Evolutionary conservation across 2,329 filamentous ascomycete genomes (phyloP).

Genomic region (Cladophialophora immunda): DNA sequence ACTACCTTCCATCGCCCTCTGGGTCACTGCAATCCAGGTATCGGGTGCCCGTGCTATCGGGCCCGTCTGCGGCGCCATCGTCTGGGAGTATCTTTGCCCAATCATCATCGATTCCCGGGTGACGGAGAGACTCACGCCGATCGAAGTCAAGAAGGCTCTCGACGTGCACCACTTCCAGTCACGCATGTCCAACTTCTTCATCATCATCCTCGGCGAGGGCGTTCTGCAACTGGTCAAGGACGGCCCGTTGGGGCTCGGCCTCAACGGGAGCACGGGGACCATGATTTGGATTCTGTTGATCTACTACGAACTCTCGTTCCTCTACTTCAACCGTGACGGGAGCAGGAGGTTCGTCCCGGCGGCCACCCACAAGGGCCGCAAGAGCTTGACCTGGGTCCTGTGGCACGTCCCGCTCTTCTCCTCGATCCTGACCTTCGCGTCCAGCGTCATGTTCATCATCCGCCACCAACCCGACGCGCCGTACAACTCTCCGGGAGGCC

Average conservation of each 20-base stretch:
- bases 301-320: slow-evolving; percentile 17
- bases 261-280: slow-evolving; percentile 54
- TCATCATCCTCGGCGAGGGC: slow-evolving; percentile 62
- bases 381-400: slow-evolving; percentile 10
- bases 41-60: slow-evolving; percentile 51
- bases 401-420: slow-evolving; percentile 19
- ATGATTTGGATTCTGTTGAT: slow-evolving; percentile 57
- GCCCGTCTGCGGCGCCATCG: slow-evolving; percentile 52
- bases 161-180: slow-evolving; percentile 61
- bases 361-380: neutral
- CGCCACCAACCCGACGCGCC: slow-evolving; percentile 1
- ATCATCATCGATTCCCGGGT: slow-evolving; percentile 54
- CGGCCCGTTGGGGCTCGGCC: slow-evolving; percentile 55
- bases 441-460: slow-evolving; percentile 14
- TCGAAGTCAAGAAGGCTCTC: slow-evolving; percentile 58
- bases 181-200: slow-evolving; percentile 61
- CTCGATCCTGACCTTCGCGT: slow-evolving; percentile 11
- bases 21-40: slow-evolving; percentile 53
- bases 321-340: slow-evolving; percentile 24
- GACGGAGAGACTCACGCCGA: slow-evolving; percentile 53
- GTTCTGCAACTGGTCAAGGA: slow-evolving; percentile 60
- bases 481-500: neutral
- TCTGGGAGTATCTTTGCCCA: slow-evolving; percentile 56
- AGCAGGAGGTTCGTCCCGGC: slow-evolving; percentile 16
- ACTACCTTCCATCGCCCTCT: slow-evolving; percentile 55